Evolutionary conservation across 306 rosid species (phyloP).

Genomic region (Quercus alba): DNA sequence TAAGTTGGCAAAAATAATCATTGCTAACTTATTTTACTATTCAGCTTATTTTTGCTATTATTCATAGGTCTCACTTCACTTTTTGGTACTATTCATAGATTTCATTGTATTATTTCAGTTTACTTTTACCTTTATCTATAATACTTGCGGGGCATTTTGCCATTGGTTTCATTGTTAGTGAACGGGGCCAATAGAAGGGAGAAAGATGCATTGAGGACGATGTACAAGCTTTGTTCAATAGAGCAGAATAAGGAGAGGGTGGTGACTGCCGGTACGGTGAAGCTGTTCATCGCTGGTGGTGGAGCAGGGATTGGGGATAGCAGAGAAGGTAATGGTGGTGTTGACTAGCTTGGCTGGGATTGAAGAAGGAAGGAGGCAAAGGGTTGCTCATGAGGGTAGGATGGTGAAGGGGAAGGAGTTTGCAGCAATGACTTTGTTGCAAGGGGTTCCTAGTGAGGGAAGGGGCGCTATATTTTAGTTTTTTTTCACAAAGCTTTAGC

Average conservation of each 20-base stretch:
- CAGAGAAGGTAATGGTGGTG: constrained; percentile 95
- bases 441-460: constrained; percentile 82
- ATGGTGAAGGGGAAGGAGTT: constrained; percentile 79
- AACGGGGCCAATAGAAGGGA: constrained; percentile 74
- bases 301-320: constrained; percentile 71
- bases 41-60: no score
- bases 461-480: constrained; percentile 33
- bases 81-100: no score
- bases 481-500: no score
- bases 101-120: fast-evolving
- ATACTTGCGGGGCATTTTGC: constrained; percentile 72
- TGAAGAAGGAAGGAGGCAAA: constrained; percentile 66
- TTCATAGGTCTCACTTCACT: no score
- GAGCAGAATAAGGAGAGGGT: constrained; percentile 79
- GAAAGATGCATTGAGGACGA: constrained; percentile 75
- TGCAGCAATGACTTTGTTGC: constrained; percentile 68
- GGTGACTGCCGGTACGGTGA: constrained; percentile 73
- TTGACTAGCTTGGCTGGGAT: constrained; percentile 66
- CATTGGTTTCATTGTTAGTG: constrained; percentile 59
- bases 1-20: no score
- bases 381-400: constrained; percentile 68
- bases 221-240: constrained; percentile 77
- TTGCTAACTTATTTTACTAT: no score
- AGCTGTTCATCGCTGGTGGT: constrained; percentile 58
- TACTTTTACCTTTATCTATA: no score